Conservation (phyloP, 2,329 filamentous ascomycete genomes). For the Hymenoscyphus scutula region DNA sequence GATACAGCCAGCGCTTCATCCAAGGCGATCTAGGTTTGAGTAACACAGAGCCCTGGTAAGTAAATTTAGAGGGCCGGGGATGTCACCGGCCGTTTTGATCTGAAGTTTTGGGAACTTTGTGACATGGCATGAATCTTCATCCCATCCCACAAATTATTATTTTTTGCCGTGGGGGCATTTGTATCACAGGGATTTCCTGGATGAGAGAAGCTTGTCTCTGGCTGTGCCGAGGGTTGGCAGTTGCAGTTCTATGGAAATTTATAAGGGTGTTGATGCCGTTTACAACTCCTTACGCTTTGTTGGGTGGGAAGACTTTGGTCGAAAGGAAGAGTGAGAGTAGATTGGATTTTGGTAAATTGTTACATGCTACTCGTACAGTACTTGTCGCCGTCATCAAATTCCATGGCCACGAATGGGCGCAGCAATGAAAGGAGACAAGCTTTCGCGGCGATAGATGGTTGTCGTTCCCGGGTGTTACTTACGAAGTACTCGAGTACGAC, state of each 20-base stretch:
- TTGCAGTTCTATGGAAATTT: too few species aligned
- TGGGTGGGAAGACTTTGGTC: neutral
- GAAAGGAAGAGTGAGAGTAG: neutral
- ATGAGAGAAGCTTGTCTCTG: too few species aligned
- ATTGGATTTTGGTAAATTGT: neutral
- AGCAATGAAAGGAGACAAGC: neutral
- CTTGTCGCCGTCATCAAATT: neutral
- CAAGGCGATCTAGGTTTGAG: conserved; percentile 9
- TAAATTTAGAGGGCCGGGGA: neutral
- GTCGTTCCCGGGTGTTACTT: neutral
- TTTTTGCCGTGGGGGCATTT: neutral
- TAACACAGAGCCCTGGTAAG: neutral
- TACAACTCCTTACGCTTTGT: too few species aligned
- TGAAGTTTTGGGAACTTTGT: neutral
- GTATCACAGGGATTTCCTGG: too few species aligned
- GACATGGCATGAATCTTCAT: neutral
- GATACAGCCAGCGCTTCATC: conserved; percentile 11
- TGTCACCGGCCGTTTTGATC: neutral
- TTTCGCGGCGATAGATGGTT: neutral
- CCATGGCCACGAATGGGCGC: neutral
- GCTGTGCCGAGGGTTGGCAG: too few species aligned
- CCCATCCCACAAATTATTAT: neutral
- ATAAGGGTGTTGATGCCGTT: too few species aligned
- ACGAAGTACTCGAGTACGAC: too few species aligned
- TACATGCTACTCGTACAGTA: too few species aligned